Evolutionary conservation across 2,329 filamentous ascomycete genomes (phyloP).

Genomic region (Penicillium sp.): DNA sequence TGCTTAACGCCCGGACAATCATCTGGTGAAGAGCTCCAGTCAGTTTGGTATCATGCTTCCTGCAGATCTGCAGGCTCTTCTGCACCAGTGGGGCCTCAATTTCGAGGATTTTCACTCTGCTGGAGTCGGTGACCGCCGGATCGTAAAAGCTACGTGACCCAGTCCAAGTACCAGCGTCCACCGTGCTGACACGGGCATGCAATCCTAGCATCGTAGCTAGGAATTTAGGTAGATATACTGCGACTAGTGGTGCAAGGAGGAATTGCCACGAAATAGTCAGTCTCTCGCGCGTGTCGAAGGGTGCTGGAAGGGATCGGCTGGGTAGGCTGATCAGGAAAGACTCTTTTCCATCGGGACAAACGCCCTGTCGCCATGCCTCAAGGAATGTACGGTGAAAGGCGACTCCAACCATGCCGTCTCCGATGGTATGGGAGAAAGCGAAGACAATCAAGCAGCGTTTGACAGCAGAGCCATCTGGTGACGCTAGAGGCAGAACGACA

Average conservation of each 20-base stretch:
- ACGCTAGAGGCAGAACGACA: conserved; percentile 34
- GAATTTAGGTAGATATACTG: conserved; percentile 38
- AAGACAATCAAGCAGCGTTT: conserved; percentile 40
- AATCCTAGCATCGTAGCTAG: conserved; percentile 36
- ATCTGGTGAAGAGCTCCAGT: conserved; percentile 46
- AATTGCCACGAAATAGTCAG: conserved; percentile 49
- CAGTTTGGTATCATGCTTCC: conserved; percentile 40
- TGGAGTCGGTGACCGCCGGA: conserved; percentile 20
- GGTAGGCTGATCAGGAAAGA: conserved; percentile 19
- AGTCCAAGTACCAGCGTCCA: conserved; percentile 37
- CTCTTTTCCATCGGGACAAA: not conserved
- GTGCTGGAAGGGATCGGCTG: conserved; percentile 26
- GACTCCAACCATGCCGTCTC: conserved; percentile 46
- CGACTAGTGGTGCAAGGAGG: conserved; percentile 43
- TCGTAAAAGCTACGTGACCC: conserved; percentile 31
- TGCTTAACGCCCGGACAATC: conserved; percentile 40
- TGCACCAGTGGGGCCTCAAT: conserved; percentile 31
- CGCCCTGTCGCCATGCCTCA: conserved; percentile 11
- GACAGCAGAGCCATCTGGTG: not conserved
- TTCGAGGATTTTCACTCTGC: conserved; percentile 33
- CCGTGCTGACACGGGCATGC: conserved; percentile 24
- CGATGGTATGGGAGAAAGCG: conserved; percentile 46
- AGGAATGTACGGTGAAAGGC: conserved; percentile 48
- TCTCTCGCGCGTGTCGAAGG: conserved; percentile 41
- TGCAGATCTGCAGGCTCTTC: conserved; percentile 30